Conservation (phyloP, 2,329 filamentous ascomycete species). For the Aspergillus neotritici region DNA sequence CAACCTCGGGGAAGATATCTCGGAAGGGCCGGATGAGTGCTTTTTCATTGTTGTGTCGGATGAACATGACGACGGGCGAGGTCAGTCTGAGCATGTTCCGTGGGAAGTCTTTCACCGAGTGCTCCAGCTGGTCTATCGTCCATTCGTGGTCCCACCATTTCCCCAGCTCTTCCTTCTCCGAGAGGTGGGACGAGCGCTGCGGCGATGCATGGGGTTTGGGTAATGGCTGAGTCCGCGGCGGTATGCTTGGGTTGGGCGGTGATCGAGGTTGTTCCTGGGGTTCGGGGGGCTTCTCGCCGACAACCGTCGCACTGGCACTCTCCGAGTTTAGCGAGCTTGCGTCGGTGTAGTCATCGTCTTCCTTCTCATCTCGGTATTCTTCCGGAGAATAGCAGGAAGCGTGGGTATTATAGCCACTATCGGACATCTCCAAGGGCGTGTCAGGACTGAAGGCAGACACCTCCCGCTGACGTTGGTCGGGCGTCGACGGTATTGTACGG, state of each 20-base stretch:
- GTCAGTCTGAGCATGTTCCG: slow-evolving; percentile 32
- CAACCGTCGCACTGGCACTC: slow-evolving; percentile 21
- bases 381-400: slow-evolving; percentile 23
- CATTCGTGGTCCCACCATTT: slow-evolving; percentile 37
- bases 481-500: slow-evolving; percentile 29
- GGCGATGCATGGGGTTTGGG: slow-evolving; percentile 13
- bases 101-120: slow-evolving; percentile 33
- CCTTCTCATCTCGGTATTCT: slow-evolving; percentile 20
- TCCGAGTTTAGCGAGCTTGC: slow-evolving; percentile 24
- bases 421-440: slow-evolving; percentile 32
- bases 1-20: slow-evolving; percentile 31
- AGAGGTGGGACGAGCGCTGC: slow-evolving; percentile 16
- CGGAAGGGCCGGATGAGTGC: slow-evolving; percentile 30
- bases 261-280: slow-evolving; percentile 13
- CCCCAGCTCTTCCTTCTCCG: slow-evolving; percentile 25
- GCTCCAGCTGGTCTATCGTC: slow-evolving; percentile 35
- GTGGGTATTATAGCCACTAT: slow-evolving; percentile 31
- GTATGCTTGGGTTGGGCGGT: slow-evolving; percentile 16
- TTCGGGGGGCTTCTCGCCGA: slow-evolving; percentile 18
- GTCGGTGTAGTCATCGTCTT: slow-evolving; percentile 26
- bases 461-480: slow-evolving; percentile 31
- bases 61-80: slow-evolving; percentile 35
- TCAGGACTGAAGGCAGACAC: slow-evolving; percentile 38
- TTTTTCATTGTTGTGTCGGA: slow-evolving; percentile 34
- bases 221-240: slow-evolving; percentile 13